Evolutionary conservation across 345 rosid species (phyloP).

Genomic region (Eucalyptus curtisii): DNA sequence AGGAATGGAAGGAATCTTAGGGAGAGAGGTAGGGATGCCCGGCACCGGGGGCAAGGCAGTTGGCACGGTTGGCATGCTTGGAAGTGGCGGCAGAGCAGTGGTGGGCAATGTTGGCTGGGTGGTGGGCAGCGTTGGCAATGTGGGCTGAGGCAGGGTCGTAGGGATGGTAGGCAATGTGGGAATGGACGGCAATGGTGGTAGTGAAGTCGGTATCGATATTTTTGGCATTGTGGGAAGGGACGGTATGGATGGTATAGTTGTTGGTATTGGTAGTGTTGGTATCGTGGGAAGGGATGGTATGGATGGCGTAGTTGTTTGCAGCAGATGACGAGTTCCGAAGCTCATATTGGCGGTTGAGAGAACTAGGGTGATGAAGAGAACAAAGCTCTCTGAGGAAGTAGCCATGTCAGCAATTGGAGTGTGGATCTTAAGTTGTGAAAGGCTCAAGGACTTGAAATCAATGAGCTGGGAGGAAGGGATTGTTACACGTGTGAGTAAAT

Average conservation of each 20-base stretch:
- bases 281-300: not conserved
- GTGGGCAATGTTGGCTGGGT: slow-evolving; percentile 4
- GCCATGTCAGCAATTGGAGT: not conserved
- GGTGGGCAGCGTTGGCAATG: not conserved
- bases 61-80: not conserved
- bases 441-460: not conserved
- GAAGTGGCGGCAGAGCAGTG: not conserved
- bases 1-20: slow-evolving; percentile 15
- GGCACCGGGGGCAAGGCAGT: slow-evolving; percentile 8
- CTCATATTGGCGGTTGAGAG: not conserved
- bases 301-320: not conserved
- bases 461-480: not conserved
- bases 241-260: not conserved
- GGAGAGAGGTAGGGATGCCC: slow-evolving; percentile 6
- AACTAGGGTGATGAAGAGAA: not conserved
- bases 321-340: slow-evolving; percentile 3
- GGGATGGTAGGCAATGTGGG: not conserved
- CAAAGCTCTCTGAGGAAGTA: not conserved
- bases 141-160: not conserved
- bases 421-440: not conserved
- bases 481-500: not conserved
- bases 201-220: too few relatives aligned
- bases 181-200: not conserved
- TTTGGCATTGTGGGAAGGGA: not conserved
- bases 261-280: not conserved